A percentile compares a stretch with the other conserved stretches of the same genome.
phyloP scores from a whole-genome alignment of 2,329 filamentous ascomycete species.

The Achaetomium macrosporum region DNA sequence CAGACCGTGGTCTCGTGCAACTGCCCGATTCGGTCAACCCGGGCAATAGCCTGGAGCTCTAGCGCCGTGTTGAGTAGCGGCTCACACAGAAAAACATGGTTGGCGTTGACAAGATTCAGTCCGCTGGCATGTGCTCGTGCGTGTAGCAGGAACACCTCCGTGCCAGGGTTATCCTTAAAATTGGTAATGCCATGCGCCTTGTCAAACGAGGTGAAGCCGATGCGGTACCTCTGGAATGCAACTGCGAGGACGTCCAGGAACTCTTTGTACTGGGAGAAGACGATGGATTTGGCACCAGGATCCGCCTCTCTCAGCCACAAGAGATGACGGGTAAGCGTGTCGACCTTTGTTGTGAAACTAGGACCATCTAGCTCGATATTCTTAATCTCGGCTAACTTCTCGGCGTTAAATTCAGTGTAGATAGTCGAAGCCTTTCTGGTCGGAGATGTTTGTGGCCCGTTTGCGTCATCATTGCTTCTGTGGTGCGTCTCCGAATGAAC shows the following conservation, averaged over 20 bases:
- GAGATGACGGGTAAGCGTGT: constrained; percentile 74
- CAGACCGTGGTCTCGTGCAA: constrained; percentile 83
- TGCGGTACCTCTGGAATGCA: constrained; percentile 66
- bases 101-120: constrained; percentile 86
- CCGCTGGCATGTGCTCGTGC: constrained; percentile 84
- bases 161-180: constrained; percentile 68
- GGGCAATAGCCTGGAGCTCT: constrained; percentile 89
- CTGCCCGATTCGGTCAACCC: constrained; percentile 93
- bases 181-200: constrained; percentile 60
- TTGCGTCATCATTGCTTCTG: constrained; percentile 19
- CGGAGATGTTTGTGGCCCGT: constrained; percentile 9
- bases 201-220: constrained; percentile 68
- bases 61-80: constrained; percentile 89
- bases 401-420: constrained; percentile 69
- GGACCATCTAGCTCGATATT: constrained; percentile 66
- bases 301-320: constrained; percentile 80
- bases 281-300: constrained; percentile 80
- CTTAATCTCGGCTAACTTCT: constrained; percentile 73
- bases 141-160: constrained; percentile 84
- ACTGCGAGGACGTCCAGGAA: constrained; percentile 69
- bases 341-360: constrained; percentile 86
- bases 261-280: constrained; percentile 88
- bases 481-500: constrained; percentile 43
- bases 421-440: constrained; percentile 46
- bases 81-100: constrained; percentile 90